Evolutionary conservation across 1,284 basidiomycete genomes (phyloP).

Genomic region (Ganoderma multipileum): DNA sequence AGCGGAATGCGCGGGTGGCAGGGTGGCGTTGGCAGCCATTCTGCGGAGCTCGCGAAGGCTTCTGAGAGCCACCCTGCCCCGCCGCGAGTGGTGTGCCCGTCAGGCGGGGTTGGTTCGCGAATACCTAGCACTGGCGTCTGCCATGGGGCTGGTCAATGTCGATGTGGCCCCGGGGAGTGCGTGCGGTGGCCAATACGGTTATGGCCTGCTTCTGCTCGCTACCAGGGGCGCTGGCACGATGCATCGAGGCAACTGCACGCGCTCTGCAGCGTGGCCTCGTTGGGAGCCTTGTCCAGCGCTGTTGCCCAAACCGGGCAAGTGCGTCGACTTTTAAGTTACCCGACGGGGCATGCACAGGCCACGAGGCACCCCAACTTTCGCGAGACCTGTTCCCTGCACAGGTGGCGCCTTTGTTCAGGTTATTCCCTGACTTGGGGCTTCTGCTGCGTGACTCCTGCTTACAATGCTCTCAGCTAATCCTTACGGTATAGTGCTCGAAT

Average conservation of each 20-base stretch:
- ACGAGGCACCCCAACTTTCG: constrained; percentile 14
- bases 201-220: neutral
- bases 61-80: neutral
- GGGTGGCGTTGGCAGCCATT: neutral
- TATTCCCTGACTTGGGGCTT: constrained; percentile 9
- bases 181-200: neutral
- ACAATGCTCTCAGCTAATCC: neutral
- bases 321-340: constrained; percentile 12
- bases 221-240: neutral
- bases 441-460: constrained; percentile 11
- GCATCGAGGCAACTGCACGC: neutral
- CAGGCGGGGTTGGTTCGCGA: constrained; percentile 5
- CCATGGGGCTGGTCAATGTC: too few relatives aligned
- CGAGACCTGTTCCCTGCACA: constrained; percentile 5
- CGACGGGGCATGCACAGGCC: constrained; percentile 8
- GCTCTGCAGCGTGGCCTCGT: neutral
- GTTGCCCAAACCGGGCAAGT: constrained; percentile 7
- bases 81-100: neutral
- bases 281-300: neutral
- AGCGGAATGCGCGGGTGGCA: neutral
- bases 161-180: too few relatives aligned
- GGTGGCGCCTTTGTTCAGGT: constrained; percentile 16
- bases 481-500: neutral
- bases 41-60: neutral
- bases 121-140: neutral